A percentile compares a stretch with the other conserved stretches of the same genome.
phyloP scores from a whole-genome alignment of 768 basidiomycete species.

The Suillus brevipes region DNA sequence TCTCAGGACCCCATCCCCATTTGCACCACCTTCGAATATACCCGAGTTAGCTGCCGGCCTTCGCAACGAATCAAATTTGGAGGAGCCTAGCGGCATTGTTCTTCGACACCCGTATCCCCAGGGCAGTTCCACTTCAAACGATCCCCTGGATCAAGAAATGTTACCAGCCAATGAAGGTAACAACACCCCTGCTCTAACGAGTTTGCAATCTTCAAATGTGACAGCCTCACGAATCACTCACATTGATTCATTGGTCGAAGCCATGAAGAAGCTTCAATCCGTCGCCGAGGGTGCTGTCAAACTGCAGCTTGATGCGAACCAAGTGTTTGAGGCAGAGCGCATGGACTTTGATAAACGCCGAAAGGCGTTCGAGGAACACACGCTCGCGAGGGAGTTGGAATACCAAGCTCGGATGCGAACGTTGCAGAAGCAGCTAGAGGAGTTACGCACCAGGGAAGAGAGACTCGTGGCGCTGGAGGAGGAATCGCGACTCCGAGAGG shows the following conservation, averaged over 20 bases:
- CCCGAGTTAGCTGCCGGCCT: background rate
- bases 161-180: background rate
- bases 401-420: constrained; percentile 23
- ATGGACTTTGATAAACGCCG: constrained; percentile 20
- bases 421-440: constrained; percentile 19
- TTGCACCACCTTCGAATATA: constrained; percentile 6
- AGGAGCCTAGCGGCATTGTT: background rate
- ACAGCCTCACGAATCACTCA: constrained; percentile 10
- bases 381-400: constrained; percentile 18
- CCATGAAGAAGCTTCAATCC: constrained; percentile 14
- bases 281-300: constrained; percentile 11
- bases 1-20: constrained; percentile 13
- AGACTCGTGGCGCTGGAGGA: constrained; percentile 22
- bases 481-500: constrained; percentile 28
- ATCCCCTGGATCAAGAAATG: background rate
- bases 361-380: constrained; percentile 22
- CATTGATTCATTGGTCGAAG: constrained; percentile 13
- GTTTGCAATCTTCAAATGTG: background rate
- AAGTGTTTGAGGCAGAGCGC: constrained; percentile 12
- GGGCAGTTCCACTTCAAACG: constrained; percentile 5
- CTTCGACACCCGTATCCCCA: constrained; percentile 15
- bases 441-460: constrained; percentile 21
- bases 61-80: background rate
- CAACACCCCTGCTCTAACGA: background rate
- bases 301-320: constrained; percentile 20